Base-by-base conservation (phyloP, 1,139 yeast species). In the Candida buenavistaensis region DNA sequence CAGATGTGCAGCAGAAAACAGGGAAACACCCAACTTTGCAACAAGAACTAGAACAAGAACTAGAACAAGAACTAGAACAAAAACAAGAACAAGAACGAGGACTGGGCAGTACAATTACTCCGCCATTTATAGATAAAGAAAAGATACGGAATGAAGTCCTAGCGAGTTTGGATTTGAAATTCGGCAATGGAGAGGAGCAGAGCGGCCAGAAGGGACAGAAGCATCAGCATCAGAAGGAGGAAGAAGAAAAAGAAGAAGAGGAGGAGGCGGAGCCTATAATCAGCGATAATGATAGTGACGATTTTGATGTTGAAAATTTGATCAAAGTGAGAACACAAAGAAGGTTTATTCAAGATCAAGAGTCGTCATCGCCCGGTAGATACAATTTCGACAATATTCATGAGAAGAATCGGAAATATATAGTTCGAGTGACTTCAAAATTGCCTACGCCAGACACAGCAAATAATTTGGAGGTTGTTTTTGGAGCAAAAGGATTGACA, bases 401-500 rank as follows among this genome's bases (percentile, higher is more conserved):
- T 27, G 75, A 68, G 41, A 44, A 46, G 13, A 50, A 54, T 23
- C 44, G 75, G 21, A 47, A 49, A 31, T 69, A 69, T 42, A 42
- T 57, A 3, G 50, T 68, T 4, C 46, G 51, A 33, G 56, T 68
- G 1, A 47, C 51, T 14, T 57, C 66, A 17, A 67, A 66, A 41
- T 35, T 64, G 12, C 52, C 56, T 1, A 38, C 45, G 4, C 56
- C 54, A 2, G 35, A 35, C 14, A 36, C 37, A 8, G 33, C 50
- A 3, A 33, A 26, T n/a, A n/a, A n/a, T 6, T 39, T 42, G 4
- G 45, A 50, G 14, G 41, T 51, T 9, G 63, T 59, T 26, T 61
- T 64, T 37, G 61, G 62, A 8, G 52, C 62, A 13, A 59, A 56
- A 34, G 72, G 71, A 6, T 52, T 61, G 14, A 62, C 59, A 37